These are phyloP conservation scores for Onygenales sp. DNA, from an alignment of 2,329 filamentous ascomycete species.

Conservation along the genomic window DNA sequence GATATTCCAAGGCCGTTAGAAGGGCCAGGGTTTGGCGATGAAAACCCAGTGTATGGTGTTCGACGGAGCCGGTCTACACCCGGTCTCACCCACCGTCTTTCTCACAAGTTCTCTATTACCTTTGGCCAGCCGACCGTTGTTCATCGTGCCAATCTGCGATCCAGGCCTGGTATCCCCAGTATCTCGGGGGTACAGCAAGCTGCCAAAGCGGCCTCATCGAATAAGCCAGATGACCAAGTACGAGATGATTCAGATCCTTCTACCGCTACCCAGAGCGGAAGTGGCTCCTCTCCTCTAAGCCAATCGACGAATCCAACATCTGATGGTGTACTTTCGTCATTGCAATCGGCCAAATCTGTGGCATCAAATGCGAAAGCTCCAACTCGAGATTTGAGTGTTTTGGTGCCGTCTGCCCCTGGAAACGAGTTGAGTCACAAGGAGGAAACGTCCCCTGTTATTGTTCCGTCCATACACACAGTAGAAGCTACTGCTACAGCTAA, in stretches of 20 bases:
- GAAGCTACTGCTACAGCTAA: conserved; percentile 75
- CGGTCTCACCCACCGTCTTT: conserved; percentile 23
- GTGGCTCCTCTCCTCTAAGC: conserved; percentile 20
- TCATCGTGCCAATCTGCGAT: conserved; percentile 24
- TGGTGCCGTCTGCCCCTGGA: not conserved
- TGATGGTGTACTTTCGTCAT: conserved; percentile 16
- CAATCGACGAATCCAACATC: conserved; percentile 28
- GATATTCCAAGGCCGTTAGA: not conserved
- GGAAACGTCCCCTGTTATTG: conserved; percentile 8
- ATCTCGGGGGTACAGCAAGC: conserved; percentile 17
- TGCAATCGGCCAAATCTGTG: not conserved
- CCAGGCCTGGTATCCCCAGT: conserved; percentile 20
- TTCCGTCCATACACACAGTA: conserved; percentile 48
- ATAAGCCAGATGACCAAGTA: conserved; percentile 19
- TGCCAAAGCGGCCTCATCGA: conserved; percentile 5
- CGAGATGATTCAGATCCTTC: conserved; percentile 27
- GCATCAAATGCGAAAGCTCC: not conserved
- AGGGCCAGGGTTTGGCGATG: not conserved
- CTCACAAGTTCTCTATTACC: conserved; percentile 27
- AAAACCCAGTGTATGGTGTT: not conserved
- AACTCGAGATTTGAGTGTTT: not conserved
- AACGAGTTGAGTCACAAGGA: conserved; percentile 6
- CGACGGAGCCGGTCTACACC: conserved; percentile 18
- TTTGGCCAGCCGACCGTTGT: conserved; percentile 34
- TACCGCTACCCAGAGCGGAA: conserved; percentile 18